Conservation (phyloP, 116 monocot species). For the Papilionanthe hybrid region DNA sequence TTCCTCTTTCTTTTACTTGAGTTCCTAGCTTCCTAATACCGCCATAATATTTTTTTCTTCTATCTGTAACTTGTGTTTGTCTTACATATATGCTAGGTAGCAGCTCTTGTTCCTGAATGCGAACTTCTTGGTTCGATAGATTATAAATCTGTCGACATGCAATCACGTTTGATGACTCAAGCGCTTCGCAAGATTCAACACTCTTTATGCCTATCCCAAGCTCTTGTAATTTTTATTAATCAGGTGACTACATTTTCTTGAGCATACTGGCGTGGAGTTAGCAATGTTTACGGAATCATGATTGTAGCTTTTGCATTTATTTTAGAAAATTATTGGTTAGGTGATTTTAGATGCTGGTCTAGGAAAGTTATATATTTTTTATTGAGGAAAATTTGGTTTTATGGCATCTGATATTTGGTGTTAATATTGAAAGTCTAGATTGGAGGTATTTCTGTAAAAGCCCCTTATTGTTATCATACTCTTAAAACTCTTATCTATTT, state of each 20-base stretch:
- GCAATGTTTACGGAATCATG: not conserved
- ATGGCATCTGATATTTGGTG: not conserved
- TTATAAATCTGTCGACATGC: constrained; percentile 31
- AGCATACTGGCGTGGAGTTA: not conserved
- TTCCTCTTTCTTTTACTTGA: not conserved
- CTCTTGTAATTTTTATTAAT: constrained; percentile 74
- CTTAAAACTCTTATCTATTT: too few species aligned
- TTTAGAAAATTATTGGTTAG: not conserved
- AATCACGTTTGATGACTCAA: constrained; percentile 60
- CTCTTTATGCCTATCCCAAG: constrained; percentile 52
- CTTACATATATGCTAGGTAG: constrained; percentile 37
- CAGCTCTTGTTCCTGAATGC: constrained; percentile 65
- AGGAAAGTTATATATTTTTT: not conserved
- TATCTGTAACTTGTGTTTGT: constrained; percentile 3
- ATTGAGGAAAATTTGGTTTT: not conserved
- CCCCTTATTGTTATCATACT: too few species aligned
- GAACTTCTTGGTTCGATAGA: constrained; percentile 49
- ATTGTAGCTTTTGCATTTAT: not conserved
- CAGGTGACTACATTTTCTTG: constrained; percentile 41
- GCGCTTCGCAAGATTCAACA: constrained; percentile 77
- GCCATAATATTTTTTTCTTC: not conserved
- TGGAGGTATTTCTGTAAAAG: too few species aligned
- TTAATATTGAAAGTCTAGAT: not conserved
- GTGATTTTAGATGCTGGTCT: not conserved
- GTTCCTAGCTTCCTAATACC: not conserved